phyloP scores from a whole-genome alignment of 169 alveolate species.

The Pseudocohnilembus persalinus region DNA sequence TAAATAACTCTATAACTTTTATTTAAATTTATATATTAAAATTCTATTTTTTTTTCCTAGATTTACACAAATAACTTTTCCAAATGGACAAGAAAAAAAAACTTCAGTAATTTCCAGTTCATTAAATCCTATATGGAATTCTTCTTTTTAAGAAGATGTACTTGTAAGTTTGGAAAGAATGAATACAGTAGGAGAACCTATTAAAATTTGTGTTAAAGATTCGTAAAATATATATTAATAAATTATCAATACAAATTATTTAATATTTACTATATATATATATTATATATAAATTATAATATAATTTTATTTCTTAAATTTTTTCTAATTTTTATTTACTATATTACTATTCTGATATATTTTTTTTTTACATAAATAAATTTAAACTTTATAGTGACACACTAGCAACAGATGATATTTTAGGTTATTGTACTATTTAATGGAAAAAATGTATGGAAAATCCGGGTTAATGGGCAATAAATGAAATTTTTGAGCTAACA shows the following conservation, averaged over 20 bases:
- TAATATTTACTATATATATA: no score
- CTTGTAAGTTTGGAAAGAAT: neutral
- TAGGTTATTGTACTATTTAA: conserved; percentile 26
- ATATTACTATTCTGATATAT: no score
- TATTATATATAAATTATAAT: no score
- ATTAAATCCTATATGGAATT: neutral
- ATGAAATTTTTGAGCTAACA: conserved; percentile 21
- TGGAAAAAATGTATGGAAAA: conserved; percentile 25
- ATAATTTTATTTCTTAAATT: no score
- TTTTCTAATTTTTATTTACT: no score
- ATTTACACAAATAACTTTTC: neutral
- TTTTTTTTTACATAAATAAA: no score
- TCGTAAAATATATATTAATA: no score
- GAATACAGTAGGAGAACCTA: neutral
- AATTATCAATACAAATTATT: no score
- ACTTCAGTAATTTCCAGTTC: neutral
- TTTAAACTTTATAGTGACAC: no score
- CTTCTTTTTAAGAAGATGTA: neutral
- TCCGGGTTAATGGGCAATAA: conserved; percentile 46
- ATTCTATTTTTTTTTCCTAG: no score
- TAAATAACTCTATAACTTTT: no score
- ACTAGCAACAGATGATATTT: conserved; percentile 18
- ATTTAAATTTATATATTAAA: no score
- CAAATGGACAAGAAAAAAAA: neutral
- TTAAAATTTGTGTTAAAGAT: conserved; percentile 35